Evolutionary conservation across 192 early-diverging fungal species (phyloP).

Genomic region (Linnemannia elongata): DNA sequence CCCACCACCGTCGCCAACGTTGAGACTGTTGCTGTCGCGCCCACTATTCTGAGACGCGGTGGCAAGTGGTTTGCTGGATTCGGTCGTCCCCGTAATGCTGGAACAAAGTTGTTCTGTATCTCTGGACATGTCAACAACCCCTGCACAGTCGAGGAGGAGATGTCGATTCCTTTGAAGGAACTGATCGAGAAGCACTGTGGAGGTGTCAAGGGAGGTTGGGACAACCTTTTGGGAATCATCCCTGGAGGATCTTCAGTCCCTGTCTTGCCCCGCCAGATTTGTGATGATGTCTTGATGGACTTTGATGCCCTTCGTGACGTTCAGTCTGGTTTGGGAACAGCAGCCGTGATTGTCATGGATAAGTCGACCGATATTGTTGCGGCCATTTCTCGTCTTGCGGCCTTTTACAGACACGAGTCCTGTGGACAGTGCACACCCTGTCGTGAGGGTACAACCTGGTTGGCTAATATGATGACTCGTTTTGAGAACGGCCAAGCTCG

Average conservation of each 20-base stretch:
- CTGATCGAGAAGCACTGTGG: conserved; percentile 96
- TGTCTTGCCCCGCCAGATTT: conserved; percentile 77
- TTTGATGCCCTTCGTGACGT: conserved; percentile 97
- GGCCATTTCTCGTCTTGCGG: conserved; percentile 91
- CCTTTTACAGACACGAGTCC: conserved; percentile 97
- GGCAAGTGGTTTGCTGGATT: conserved; percentile 95
- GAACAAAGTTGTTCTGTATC: conserved; percentile 98
- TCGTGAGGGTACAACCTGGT: conserved; percentile 96
- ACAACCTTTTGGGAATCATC: conserved; percentile 97
- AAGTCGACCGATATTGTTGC: conserved; percentile 86
- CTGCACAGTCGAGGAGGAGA: conserved; percentile 98
- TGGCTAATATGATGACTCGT: conserved; percentile 95
- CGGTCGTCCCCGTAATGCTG: conserved; percentile 91
- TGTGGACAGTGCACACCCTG: conserved; percentile 99
- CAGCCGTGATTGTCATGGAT: conserved; percentile 37
- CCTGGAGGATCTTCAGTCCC: conserved; percentile 98
- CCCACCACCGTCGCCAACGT: conserved; percentile 99
- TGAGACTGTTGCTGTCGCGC: conserved; percentile 97
- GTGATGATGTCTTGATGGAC: conserved; percentile 96
- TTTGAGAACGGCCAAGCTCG: conserved; percentile 91
- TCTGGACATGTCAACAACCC: conserved; percentile 99
- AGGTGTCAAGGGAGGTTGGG: conserved; percentile 98
- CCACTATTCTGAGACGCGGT: conserved; percentile 87
- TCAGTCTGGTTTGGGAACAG: conserved; percentile 80
- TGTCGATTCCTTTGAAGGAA: conserved; percentile 96